Evolutionary conservation across 768 basidiomycete genomes (phyloP), one percentile per base, ranked within the genome.

Genomic region (Hericium erinaceus): DNA sequence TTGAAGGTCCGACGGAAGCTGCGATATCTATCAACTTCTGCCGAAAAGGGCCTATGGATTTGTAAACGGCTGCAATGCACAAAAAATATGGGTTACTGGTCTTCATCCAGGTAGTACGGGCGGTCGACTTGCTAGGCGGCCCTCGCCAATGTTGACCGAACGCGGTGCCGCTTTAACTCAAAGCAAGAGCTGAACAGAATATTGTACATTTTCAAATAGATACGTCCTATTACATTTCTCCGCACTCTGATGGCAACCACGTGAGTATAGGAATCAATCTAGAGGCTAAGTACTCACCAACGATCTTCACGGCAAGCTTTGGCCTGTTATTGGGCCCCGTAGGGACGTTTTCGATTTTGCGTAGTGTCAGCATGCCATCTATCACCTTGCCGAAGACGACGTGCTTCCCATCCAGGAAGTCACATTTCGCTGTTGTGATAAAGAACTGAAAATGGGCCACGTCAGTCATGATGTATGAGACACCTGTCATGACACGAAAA

Each of bases 331-430:
- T 95, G 3, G 83, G 80, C 1, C 92, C 92, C 0, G 93, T 98
- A 9, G 94, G 82, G 0, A 98, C 92, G 62, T 94, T 92, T 74
- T 99, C 97, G 57, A 99, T 91, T 70, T 98, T 98, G 62, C 95
- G 80, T 53, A 99, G 77, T 3, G 93, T 95, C 58, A 99, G 81
- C 88, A 98, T 91, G 24, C 92, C 92, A 57, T 97, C 92, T 60
- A 91, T 81, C 39, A 95, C 89, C 62, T 80, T 85, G 6, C 93
- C 93, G 65, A 97, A 97, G 2, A 95, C 92, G 64, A 94, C 88
- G 68, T 95, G 93, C 70, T 95, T 92, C 62, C 84, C 91, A 68
- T 99, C 95, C 48, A 99, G 81, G 72, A 98, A 98, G 60, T 95
- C 92, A 61, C 95, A 95, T 64, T 90, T 88, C 9, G 84, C 91